Percentiles rank a stretch among this genome's conserved stretches.
Conservation (phyloP, 805 yeast species). For the Spathaspora passalidarum region DNA sequence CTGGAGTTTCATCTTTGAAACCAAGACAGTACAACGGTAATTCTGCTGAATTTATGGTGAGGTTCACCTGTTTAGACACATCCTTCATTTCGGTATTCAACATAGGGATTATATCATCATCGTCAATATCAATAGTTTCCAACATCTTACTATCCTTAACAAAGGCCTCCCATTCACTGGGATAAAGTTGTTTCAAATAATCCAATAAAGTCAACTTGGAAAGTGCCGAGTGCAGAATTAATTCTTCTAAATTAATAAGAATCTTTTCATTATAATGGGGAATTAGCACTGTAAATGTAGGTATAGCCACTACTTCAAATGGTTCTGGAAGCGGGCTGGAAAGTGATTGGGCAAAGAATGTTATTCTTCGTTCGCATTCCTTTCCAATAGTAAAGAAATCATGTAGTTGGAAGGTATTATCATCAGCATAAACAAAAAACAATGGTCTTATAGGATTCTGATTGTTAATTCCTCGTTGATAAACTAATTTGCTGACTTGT, state of each 20-base stretch:
- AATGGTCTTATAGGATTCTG: slow-evolving; percentile 36
- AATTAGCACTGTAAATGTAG: slow-evolving; percentile 48
- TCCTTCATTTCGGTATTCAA: background rate
- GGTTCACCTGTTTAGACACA: background rate
- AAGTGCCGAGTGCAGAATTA: slow-evolving; percentile 42
- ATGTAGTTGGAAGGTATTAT: slow-evolving; percentile 29
- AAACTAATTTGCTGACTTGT: slow-evolving; percentile 37
- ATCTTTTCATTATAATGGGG: slow-evolving; percentile 55
- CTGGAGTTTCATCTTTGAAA: slow-evolving; percentile 63
- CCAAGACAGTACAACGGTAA: slow-evolving; percentile 73
- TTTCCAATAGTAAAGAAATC: slow-evolving; percentile 43
- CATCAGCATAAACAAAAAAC: slow-evolving; percentile 50
- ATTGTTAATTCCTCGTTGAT: slow-evolving; percentile 19
- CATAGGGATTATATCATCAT: background rate
- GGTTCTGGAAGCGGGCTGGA: slow-evolving; percentile 50
- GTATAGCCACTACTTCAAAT: slow-evolving; percentile 45
- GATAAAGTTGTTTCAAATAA: slow-evolving; percentile 69
- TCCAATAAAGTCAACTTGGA: slow-evolving; percentile 65
- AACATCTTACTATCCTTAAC: slow-evolving; percentile 63
- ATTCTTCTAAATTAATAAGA: slow-evolving; percentile 41
- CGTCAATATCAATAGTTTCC: slow-evolving; percentile 5
- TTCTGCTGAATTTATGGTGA: slow-evolving; percentile 50
- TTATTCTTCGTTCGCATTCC: slow-evolving; percentile 51
- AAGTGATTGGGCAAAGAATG: slow-evolving; percentile 53
- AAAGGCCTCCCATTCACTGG: slow-evolving; percentile 77